These are phyloP conservation scores for Colletotrichum sojae DNA, from an alignment of 2,329 filamentous ascomycete species.

Conservation along the genomic window DNA sequence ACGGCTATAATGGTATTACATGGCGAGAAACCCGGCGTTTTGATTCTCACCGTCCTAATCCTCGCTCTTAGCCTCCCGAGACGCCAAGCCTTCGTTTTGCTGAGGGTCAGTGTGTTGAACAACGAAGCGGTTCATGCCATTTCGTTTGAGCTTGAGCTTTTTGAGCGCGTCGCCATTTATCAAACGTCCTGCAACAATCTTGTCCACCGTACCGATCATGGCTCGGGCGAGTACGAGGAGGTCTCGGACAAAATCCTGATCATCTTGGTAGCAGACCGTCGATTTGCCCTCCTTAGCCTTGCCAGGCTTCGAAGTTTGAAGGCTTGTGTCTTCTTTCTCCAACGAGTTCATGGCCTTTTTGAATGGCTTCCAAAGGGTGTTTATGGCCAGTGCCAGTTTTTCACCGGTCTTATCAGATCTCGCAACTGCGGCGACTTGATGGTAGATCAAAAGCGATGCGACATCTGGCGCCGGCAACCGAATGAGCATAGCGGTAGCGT, in stretches of 20 bases:
- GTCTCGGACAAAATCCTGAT: slow-evolving; percentile 41
- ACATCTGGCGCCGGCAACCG: slow-evolving; percentile 64
- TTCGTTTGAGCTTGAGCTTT: slow-evolving; percentile 49
- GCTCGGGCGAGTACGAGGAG: slow-evolving; percentile 60
- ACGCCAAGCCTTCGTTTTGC: slow-evolving; percentile 3
- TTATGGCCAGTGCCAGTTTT: slow-evolving; percentile 66
- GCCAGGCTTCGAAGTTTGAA: too few species aligned
- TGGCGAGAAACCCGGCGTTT: background rate
- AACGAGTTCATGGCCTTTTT: too few species aligned
- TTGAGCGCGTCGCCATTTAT: slow-evolving; percentile 51
- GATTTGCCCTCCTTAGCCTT: too few species aligned
- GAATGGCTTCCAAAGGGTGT: slow-evolving; percentile 66
- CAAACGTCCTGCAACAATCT: slow-evolving; percentile 58
- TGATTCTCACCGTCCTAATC: background rate
- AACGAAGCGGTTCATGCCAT: slow-evolving; percentile 49
- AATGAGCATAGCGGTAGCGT: slow-evolving; percentile 76
- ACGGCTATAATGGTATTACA: background rate
- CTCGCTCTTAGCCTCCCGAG: background rate
- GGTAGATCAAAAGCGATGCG: background rate
- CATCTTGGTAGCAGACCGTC: slow-evolving; percentile 42
- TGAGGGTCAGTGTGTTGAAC: slow-evolving; percentile 40
- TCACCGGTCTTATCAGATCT: slow-evolving; percentile 49
- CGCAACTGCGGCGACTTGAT: background rate
- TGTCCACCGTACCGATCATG: slow-evolving; percentile 62
- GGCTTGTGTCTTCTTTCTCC: too few species aligned